Evolutionary conservation across 495 filamentous ascomycete species (phyloP).

Genomic region (Cercophora sp.): DNA sequence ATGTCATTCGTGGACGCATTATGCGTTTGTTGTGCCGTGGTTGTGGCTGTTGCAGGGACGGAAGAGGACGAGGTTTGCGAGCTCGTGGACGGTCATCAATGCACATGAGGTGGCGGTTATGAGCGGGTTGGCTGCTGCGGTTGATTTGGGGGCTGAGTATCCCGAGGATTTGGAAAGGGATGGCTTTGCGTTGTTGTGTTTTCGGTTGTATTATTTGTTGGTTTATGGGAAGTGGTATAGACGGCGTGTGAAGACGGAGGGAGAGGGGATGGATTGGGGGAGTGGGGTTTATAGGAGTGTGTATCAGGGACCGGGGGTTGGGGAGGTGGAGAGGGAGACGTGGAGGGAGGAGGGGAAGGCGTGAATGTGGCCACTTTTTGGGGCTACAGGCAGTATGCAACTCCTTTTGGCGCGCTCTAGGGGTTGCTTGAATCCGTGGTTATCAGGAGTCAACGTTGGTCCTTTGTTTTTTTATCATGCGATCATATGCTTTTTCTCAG

Average conservation of each 20-base stretch:
- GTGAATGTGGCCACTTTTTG: slow-evolving; percentile 18
- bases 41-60: slow-evolving; percentile 78
- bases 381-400: too few relatives aligned
- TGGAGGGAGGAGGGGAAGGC: slow-evolving; percentile 43
- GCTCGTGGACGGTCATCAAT: slow-evolving; percentile 79
- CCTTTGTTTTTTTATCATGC: too few relatives aligned
- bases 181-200: slow-evolving; percentile 35
- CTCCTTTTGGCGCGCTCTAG: too few relatives aligned
- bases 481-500: too few relatives aligned
- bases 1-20: slow-evolving; percentile 78
- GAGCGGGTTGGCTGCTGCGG: slow-evolving; percentile 74
- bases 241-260: slow-evolving; percentile 23
- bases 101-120: slow-evolving; percentile 79
- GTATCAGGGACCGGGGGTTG: slow-evolving; percentile 49
- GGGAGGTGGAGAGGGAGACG: slow-evolving; percentile 42
- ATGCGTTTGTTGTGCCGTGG: slow-evolving; percentile 68
- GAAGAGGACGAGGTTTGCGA: slow-evolving; percentile 64
- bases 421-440: too few relatives aligned
- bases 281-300: slow-evolving; percentile 51
- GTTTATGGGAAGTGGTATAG: slow-evolving; percentile 39
- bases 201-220: slow-evolving; percentile 40
- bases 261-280: slow-evolving; percentile 39
- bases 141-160: slow-evolving; percentile 73
- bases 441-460: too few relatives aligned
- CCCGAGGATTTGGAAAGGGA: slow-evolving; percentile 45